phyloP scores from a whole-genome alignment of 106 monocot genomes.

The Platanthera zijinensis region DNA sequence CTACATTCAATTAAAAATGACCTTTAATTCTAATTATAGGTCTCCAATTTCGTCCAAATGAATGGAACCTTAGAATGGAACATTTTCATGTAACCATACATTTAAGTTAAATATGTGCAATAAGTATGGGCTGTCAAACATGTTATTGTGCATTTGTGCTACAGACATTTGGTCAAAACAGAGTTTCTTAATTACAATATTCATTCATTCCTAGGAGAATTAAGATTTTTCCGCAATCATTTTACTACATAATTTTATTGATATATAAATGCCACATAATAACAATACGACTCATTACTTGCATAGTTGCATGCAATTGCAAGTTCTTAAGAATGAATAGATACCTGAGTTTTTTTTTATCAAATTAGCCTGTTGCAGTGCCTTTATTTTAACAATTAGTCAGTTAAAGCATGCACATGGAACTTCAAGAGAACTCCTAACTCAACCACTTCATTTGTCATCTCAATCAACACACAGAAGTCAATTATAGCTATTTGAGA shows the following conservation, averaged over 20 bases:
- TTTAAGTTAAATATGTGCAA: background rate
- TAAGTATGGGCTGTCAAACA: background rate
- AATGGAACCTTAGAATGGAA: background rate
- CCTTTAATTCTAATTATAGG: too few species aligned
- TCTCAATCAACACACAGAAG: background rate
- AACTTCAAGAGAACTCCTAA: background rate
- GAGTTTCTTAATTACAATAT: background rate
- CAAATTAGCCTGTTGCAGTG: background rate
- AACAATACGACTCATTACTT: background rate
- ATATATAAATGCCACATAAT: background rate
- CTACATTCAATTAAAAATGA: too few species aligned
- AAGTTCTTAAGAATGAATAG: background rate
- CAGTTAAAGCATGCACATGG: background rate
- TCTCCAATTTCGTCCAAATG: too few species aligned
- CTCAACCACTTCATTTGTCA: background rate
- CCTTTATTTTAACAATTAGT: background rate
- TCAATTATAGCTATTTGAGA: background rate
- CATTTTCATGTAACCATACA: background rate
- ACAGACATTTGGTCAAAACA: background rate
- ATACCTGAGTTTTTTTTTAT: background rate
- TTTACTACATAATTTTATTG: background rate
- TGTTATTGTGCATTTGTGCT: background rate
- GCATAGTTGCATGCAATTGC: background rate
- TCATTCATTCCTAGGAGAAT: background rate
- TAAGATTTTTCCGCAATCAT: background rate